A percentile compares a stretch with the other conserved stretches of the same genome.
Conservation (phyloP, 1,284 basidiomycete genomes). For the Leccinum pachyderme region DNA sequence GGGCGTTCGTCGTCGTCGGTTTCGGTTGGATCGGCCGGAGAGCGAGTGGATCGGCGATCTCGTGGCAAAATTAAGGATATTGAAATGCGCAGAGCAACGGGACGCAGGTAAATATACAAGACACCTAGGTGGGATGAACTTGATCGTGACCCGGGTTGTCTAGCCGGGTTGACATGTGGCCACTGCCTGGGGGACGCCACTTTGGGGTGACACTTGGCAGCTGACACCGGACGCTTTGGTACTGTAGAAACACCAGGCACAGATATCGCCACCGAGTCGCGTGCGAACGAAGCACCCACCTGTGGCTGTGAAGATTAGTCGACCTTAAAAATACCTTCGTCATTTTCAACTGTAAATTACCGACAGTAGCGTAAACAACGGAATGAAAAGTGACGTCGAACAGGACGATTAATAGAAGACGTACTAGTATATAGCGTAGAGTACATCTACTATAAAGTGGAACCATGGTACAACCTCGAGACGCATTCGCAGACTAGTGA, state of each 20-base stretch:
- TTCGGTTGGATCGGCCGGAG: neutral
- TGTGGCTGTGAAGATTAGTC: conserved; percentile 31
- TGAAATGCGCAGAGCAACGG: conserved; percentile 27
- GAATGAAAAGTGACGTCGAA: conserved; percentile 24
- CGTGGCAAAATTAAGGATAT: conserved; percentile 21
- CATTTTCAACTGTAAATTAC: conserved; percentile 24
- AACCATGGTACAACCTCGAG: conserved; percentile 22
- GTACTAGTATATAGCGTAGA: conserved; percentile 34
- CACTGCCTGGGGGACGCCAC: conserved; percentile 6
- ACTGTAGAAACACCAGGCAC: conserved; percentile 5
- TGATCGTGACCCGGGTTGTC: conserved; percentile 9
- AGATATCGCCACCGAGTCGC: conserved; percentile 19
- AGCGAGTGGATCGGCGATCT: conserved; percentile 25
- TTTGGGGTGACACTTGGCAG: conserved; percentile 3
- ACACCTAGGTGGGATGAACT: neutral
- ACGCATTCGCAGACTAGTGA: conserved; percentile 30
- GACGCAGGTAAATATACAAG: conserved; percentile 2
- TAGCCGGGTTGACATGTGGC: conserved; percentile 10
- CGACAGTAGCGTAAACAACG: conserved; percentile 26
- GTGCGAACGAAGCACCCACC: conserved; percentile 14
- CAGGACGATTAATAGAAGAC: conserved; percentile 30
- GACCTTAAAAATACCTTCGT: conserved; percentile 33
- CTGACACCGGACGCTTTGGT: conserved; percentile 20
- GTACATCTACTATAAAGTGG: conserved; percentile 35
- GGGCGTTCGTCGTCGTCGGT: conserved; percentile 13